Evolutionary conservation across 495 filamentous ascomycete genomes (phyloP), one percentile per base, ranked within the genome.

Genomic region (Podospora didyma): DNA sequence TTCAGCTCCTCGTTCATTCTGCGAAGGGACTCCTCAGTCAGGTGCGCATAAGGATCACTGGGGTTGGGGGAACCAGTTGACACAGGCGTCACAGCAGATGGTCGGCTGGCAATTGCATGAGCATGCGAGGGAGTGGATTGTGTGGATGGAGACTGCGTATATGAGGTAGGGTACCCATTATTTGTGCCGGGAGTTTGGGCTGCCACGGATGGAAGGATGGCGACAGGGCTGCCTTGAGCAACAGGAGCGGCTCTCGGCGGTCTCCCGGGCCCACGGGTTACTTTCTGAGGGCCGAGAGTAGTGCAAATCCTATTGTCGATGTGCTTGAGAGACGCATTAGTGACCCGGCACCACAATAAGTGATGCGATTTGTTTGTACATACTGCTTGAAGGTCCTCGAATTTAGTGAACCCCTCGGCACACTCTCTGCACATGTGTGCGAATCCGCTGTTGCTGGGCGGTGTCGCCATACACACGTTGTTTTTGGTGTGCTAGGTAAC

Each of bases 1-100:
- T 46, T 56, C 19, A 78, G 65, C 39, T 80, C 77, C 14, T 69
- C 64, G 2, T 71, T 57, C 56, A 76, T 65, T 0, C 21, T 50
- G 0, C 51, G 44, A 12, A 60, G 65, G 28, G 60, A 50, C 17
- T 60, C 56, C 53, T 60, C 54, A 2, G 57, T 64, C 2, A 80
- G 56, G 46, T 78, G 75, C 2, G 49, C 65, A 37, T 79, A 79
- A 0, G 75, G 73, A 50, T 77, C 70, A 5, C 56, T 24, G 2
- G 57, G 53, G 19, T 56, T 66, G 3, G 64, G 62, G 1, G 62
- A 61, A 1, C 11, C 56, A 5, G 23, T 24, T 16, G 20, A 21
- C 9, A 35, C 26, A 2, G 54, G 57, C 7, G 56, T 62, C 2
- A 23, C 45, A 1, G 39, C 53, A 5, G 41, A 7, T 9, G 51